phyloP scores from a whole-genome alignment of 1,139 yeast species.

The Yamadazyma trypodendri region DNA sequence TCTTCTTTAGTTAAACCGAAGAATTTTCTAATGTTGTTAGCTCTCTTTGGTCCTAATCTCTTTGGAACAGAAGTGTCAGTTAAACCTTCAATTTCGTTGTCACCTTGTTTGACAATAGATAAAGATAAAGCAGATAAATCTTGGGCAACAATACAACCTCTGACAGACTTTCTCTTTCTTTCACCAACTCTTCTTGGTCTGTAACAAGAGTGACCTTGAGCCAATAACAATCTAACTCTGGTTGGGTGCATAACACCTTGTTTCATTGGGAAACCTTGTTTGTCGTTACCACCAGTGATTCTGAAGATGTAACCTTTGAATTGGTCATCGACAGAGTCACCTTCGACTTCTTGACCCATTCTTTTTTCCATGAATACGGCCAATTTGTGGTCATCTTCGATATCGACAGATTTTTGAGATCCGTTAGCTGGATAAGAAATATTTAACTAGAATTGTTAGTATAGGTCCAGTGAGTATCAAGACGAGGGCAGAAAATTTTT shows the following conservation, averaged over 20 bases:
- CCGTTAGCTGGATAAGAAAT: slow-evolving; percentile 99
- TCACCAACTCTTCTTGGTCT: slow-evolving; percentile 99
- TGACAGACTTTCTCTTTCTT: slow-evolving; percentile 99
- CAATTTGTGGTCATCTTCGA: slow-evolving; percentile 98
- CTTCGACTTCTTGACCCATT: slow-evolving; percentile 99
- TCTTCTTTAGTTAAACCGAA: slow-evolving; percentile 98
- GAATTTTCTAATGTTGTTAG: slow-evolving; percentile 99
- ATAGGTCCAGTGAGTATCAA: slow-evolving; percentile 1
- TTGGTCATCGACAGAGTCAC: slow-evolving; percentile 97
- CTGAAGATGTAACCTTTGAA: slow-evolving; percentile 99
- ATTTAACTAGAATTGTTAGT: slow-evolving; percentile 65
- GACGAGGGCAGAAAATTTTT: too few species aligned
- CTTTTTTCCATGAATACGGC: slow-evolving; percentile 99
- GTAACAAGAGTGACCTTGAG: slow-evolving; percentile 98
- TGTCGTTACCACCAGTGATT: slow-evolving; percentile 99
- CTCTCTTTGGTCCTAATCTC: slow-evolving; percentile 99
- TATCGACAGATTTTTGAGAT: slow-evolving; percentile 96
- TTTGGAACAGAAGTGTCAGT: slow-evolving; percentile 94
- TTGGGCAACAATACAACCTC: slow-evolving; percentile 98
- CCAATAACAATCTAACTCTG: slow-evolving; percentile 94
- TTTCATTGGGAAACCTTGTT: slow-evolving; percentile 99
- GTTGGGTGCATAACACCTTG: slow-evolving; percentile 99
- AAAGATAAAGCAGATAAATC: slow-evolving; percentile 95
- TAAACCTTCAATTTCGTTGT: slow-evolving; percentile 89
- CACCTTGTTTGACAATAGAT: slow-evolving; percentile 97